Base-by-base conservation (phyloP, 129 eudicot genomes). In the Flaveria trinervia region DNA sequence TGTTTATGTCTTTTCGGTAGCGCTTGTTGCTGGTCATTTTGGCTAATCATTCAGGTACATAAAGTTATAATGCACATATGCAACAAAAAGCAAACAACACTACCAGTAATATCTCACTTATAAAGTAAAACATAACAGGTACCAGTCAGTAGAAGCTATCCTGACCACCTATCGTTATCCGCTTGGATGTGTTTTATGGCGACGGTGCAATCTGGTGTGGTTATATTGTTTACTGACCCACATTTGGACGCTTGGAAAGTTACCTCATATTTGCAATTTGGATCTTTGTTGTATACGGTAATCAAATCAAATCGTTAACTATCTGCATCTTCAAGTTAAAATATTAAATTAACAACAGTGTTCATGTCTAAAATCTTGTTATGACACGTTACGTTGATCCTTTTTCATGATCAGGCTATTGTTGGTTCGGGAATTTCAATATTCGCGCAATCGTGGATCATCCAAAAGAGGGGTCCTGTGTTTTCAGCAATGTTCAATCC, bases 401-500 rank as follows among this genome's bases (percentile, higher is more conserved):
- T 26, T 49, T 55, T 26, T 7, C 9, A 45, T 68, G 45, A 43
- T 61, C 76, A 90, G 98, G 98, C 89, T 68, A 26, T 82, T 17
- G 78, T 84, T n/a, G 88, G 84, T 66, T 90, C 95, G n/a, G 96
- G 89, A 36, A 44, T 88, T 52, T 80, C 90, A 4, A 83, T 90
- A 84, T 90, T 90, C 68, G 92, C 84, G 14, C 98, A 93, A 88
- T 86, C 98, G 1, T 93, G 98, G 98, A 85, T 89, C 50, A 81
- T 90, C 22, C 79, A 88, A 49, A 87, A 68, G 74, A 83, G 91
- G 73, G 98, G 98, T 7, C 95, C 97, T 33, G 84, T 93, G 65
- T 93, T 85, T 65, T 90, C 97, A 3, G 98, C 98, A 5, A 85
- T 90, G 96, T 93, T 90, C 84, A 86, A 82, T 68, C 98, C 97